Conservation (phyloP, 2,329 filamentous ascomycete genomes). For the Sclerotiophoma versabilis region DNA sequence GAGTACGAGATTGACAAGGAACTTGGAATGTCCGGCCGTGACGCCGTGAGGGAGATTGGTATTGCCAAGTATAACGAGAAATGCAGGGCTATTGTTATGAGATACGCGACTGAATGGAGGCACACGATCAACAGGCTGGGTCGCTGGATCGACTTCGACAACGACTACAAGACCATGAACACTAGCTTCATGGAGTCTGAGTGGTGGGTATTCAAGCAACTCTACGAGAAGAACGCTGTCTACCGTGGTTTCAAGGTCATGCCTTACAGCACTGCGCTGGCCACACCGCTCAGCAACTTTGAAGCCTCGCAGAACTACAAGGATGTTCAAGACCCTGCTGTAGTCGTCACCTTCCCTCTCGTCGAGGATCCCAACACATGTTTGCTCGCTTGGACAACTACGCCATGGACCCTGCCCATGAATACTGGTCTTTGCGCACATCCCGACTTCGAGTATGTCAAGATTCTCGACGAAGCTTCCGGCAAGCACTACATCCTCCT, state of each 20-base stretch:
- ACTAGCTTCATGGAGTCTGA: slow-evolving; percentile 93
- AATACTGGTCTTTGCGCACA: slow-evolving; percentile 80
- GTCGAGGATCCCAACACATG: slow-evolving; percentile 76
- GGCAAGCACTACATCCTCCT: slow-evolving; percentile 86
- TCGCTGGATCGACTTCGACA: slow-evolving; percentile 97
- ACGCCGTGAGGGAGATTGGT: slow-evolving; percentile 85
- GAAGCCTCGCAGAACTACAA: slow-evolving; percentile 96
- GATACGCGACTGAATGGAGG: slow-evolving; percentile 86
- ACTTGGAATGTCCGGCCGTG: slow-evolving; percentile 84
- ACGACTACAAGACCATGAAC: slow-evolving; percentile 98
- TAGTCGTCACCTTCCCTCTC: slow-evolving; percentile 88
- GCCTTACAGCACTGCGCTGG: slow-evolving; percentile 92
- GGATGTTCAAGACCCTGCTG: slow-evolving; percentile 86
- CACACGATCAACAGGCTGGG: slow-evolving; percentile 86
- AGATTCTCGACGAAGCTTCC: slow-evolving; percentile 82
- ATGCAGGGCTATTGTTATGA: slow-evolving; percentile 92
- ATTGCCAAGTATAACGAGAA: slow-evolving; percentile 90
- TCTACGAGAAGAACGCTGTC: slow-evolving; percentile 87
- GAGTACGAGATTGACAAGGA: slow-evolving; percentile 99
- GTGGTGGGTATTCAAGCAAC: slow-evolving; percentile 96
- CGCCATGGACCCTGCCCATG: slow-evolving; percentile 84
- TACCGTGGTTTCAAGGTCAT: slow-evolving; percentile 93
- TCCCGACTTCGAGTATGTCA: slow-evolving; percentile 85
- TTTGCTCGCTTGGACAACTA: slow-evolving; percentile 88
- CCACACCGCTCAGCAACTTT: slow-evolving; percentile 90